Evolutionary conservation across 331 rosid genomes (phyloP).

Genomic region (Cydonia oblonga): DNA sequence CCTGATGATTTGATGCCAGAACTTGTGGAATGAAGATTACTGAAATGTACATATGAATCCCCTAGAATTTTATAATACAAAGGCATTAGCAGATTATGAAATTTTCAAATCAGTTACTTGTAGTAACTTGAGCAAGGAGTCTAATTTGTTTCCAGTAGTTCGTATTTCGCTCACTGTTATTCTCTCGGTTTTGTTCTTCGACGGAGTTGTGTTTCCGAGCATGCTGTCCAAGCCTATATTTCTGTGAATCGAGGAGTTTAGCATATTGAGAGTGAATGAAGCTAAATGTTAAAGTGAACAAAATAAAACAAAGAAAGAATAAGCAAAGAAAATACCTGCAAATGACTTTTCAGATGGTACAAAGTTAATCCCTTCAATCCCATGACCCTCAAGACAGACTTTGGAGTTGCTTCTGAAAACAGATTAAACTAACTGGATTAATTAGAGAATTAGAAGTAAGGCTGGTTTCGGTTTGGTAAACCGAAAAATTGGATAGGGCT

Average conservation of each 20-base stretch:
- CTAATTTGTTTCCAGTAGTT: not conserved
- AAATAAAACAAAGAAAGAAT: not conserved
- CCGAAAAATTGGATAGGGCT: no score
- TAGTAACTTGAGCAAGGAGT: not conserved
- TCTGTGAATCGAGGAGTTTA: conserved; percentile 33
- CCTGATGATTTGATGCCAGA: conserved; percentile 28
- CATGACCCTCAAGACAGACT: conserved; percentile 81
- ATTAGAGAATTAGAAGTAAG: not conserved
- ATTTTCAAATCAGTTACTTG: not conserved
- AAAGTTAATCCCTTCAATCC: conserved; percentile 90
- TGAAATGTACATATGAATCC: conserved; percentile 43
- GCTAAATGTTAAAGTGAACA: not conserved
- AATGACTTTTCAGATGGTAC: conserved; percentile 96
- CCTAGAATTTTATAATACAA: conserved; percentile 17
- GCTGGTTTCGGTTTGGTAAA: no score
- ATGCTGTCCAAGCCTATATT: conserved; percentile 85
- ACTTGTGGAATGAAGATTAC: conserved; percentile 28
- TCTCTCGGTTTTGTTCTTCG: conserved; percentile 50
- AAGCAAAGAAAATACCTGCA: conserved; percentile 45
- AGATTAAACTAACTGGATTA: not conserved
- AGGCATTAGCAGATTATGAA: not conserved
- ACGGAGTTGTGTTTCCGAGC: conserved; percentile 31
- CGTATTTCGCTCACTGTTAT: conserved; percentile 22
- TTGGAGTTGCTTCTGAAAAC: conserved; percentile 87
- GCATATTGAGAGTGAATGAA: not conserved